Percentiles rank a stretch among this genome's conserved stretches.
phyloP scores from a whole-genome alignment of 2,329 filamentous ascomycete genomes.

The Microcyclosporella mali region DNA sequence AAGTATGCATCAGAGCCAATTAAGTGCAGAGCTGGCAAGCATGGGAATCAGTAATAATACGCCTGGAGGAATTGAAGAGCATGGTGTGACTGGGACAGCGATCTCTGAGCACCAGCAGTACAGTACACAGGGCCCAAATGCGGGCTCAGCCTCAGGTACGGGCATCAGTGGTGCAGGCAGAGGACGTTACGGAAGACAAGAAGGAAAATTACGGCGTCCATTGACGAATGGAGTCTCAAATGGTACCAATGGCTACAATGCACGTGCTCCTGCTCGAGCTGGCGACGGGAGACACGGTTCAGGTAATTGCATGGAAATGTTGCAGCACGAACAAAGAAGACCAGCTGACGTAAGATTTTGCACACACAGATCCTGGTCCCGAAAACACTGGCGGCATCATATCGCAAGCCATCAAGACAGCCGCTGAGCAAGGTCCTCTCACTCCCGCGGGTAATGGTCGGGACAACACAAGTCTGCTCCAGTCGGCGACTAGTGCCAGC shows the following conservation, averaged over 20 bases:
- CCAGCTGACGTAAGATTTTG: constrained; percentile 13
- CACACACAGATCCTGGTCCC: constrained; percentile 42
- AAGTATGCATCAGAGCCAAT: constrained; percentile 50
- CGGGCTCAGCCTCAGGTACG: constrained; percentile 43
- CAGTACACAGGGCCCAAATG: constrained; percentile 47
- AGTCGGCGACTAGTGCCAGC: constrained; percentile 49
- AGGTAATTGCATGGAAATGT: constrained; percentile 17
- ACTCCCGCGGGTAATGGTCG: constrained; percentile 61
- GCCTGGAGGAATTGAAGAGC: constrained; percentile 31
- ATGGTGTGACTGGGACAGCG: constrained; percentile 39
- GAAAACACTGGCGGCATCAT: constrained; percentile 62
- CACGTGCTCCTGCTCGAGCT: constrained; percentile 16
- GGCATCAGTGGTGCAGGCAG: constrained; percentile 80
- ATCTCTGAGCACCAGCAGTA: constrained; percentile 43
- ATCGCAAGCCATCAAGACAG: constrained; percentile 83
- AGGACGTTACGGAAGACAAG: constrained; percentile 68
- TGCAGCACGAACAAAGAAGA: constrained; percentile 3
- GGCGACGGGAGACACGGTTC: constrained; percentile 17
- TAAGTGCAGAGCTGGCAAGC: constrained; percentile 59
- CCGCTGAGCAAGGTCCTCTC: constrained; percentile 58
- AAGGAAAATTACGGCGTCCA: constrained; percentile 37
- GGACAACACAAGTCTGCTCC: constrained; percentile 66
- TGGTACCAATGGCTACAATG: constrained; percentile 37
- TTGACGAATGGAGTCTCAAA: constrained; percentile 28
- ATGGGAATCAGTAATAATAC: constrained; percentile 53